phyloP scores from a whole-genome alignment of 495 filamentous ascomycete genomes.

The Penicillium atrosanguineum region DNA sequence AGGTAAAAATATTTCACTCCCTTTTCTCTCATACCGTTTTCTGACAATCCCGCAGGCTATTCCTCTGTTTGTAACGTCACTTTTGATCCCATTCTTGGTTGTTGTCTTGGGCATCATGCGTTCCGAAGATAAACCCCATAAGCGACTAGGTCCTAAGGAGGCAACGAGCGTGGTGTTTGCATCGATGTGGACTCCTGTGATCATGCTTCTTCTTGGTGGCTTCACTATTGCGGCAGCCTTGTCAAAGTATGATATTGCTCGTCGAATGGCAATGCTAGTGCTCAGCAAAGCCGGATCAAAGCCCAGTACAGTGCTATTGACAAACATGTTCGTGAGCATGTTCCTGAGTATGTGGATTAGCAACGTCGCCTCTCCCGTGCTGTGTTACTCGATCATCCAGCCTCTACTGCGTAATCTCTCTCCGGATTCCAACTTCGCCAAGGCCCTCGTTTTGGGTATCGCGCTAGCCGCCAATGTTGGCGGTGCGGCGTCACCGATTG shows the following conservation, averaged over 20 bases:
- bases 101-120: constrained; percentile 84
- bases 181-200: constrained; percentile 99
- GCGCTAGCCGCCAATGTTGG: constrained; percentile 94
- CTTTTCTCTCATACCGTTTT: constrained; percentile 4
- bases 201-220: constrained; percentile 95
- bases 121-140: constrained; percentile 64
- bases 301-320: constrained; percentile 81
- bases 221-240: constrained; percentile 95
- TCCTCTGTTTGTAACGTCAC: constrained; percentile 93
- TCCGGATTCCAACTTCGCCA: constrained; percentile 84
- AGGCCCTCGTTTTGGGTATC: constrained; percentile 94
- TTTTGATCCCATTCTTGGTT: constrained; percentile 90
- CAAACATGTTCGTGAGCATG: constrained; percentile 98
- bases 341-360: constrained; percentile 99
- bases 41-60: constrained; percentile 63
- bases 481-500: constrained; percentile 94
- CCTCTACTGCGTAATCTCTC: constrained; percentile 92
- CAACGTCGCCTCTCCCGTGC: constrained; percentile 96
- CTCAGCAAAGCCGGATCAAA: constrained; percentile 92
- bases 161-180: constrained; percentile 82
- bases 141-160: constrained; percentile 66
- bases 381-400: constrained; percentile 91
- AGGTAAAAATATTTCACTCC: constrained; percentile 52
- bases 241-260: constrained; percentile 96
- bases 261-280: constrained; percentile 95